A percentile compares a stretch with the other conserved stretches of the same genome.
These are phyloP conservation scores for Acanthamoeba healyi DNA, from an alignment of 208 protist genomes.

Conservation along the genomic window DNA sequence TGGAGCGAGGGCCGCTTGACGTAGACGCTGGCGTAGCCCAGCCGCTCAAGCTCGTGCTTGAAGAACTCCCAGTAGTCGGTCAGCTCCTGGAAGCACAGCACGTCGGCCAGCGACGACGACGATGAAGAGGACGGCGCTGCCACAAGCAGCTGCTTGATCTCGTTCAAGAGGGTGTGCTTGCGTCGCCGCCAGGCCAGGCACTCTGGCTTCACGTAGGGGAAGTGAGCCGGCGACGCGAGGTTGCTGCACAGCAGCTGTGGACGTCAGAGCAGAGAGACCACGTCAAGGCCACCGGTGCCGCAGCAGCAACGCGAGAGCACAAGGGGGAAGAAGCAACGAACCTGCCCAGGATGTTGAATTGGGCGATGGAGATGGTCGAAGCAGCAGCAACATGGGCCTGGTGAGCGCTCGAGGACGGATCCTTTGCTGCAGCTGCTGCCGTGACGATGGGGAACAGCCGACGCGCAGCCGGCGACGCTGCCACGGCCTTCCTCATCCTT, in stretches of 20 bases:
- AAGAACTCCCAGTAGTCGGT: constrained; percentile 26
- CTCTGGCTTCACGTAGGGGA: constrained; percentile 29
- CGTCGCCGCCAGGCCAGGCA: not conserved
- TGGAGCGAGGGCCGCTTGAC: not conserved
- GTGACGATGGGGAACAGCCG: not conserved
- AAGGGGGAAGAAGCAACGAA: not conserved
- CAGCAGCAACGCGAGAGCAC: not conserved
- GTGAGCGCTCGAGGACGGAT: too few species aligned
- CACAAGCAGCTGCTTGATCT: not conserved
- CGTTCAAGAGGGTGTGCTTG: not conserved
- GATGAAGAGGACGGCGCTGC: not conserved
- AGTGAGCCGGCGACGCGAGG: not conserved
- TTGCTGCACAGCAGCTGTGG: not conserved
- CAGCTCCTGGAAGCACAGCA: constrained; percentile 35
- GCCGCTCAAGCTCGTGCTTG: not conserved
- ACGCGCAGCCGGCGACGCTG: not conserved
- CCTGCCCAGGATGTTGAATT: constrained; percentile 20
- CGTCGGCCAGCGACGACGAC: not conserved
- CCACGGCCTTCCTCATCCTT: not conserved
- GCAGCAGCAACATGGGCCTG: too few species aligned
- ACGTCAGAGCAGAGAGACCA: too few species aligned
- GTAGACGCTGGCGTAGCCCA: constrained; percentile 37
- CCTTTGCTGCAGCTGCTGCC: too few species aligned
- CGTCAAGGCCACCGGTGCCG: not conserved
- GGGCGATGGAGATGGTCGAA: not conserved